Evolutionary conservation across 495 filamentous ascomycete genomes (phyloP), one percentile per base, ranked within the genome.

Genomic region (Polyplosphaeria fusca): DNA sequence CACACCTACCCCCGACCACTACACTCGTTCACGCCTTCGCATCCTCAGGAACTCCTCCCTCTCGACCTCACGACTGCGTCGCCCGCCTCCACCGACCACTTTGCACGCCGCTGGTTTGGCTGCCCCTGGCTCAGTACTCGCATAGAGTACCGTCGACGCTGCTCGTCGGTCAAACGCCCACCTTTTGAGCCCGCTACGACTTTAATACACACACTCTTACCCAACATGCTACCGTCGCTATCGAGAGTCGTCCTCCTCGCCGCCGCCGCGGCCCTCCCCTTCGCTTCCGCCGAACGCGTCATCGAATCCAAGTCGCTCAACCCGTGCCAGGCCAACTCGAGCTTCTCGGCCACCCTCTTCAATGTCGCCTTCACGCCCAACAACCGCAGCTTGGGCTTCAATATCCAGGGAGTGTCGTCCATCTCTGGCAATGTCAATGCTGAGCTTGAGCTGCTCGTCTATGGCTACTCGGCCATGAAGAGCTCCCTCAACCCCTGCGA

Each of bases 401-500:
- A 86, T 65, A 84, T 98, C 70, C 78, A 87, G 63, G 91, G 88
- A 54, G 83, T 88, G 2, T 95, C 93, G 2, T 82, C 86, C 2
- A 90, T 98, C 55, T 80, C 86, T 52, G 91, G 91, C 52, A 86
- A 88, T 73, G 88, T 98, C 45, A 78, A 79, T 19, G 91, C 91
- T 45, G 85, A 90, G 35, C 67, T 97, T 51, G 71, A 79, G 24
- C 77, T 95, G 50, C 77, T 83, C 42, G 91, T 88, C 14, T 97
- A 97, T 69, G 92, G 92, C 59, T 89, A 85, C 73, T 73, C 73
- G 14, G 80, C 85, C 47, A 69, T 90, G 47, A 71, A 72, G 37
- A 74, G 82, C 56, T 81, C 74, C 2, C 62, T 97, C 47, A 72
- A 96, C 70, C 93, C 91, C 18, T 98, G 93, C 79, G 70, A 78